phyloP scores from a whole-genome alignment of 1,284 basidiomycete genomes.

The Cystobasidium slooffiae region DNA sequence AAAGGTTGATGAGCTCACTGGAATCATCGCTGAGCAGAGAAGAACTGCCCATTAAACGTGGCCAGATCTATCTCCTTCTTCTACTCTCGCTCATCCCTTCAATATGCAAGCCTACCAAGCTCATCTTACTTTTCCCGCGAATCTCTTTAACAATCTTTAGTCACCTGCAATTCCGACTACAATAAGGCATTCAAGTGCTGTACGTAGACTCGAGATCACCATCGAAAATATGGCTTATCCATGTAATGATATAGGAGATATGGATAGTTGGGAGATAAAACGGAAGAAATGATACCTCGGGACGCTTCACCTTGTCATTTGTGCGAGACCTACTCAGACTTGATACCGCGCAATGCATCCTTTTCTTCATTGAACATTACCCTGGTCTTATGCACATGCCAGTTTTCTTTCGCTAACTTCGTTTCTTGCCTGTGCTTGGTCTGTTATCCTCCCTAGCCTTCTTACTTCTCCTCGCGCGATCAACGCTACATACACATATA shows the following conservation, averaged over 20 bases:
- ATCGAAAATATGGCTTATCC: no score
- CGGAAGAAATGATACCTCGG: not conserved
- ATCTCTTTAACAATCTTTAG: not conserved
- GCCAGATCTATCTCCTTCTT: not conserved
- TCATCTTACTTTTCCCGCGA: not conserved
- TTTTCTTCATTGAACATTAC: not conserved
- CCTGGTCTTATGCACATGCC: not conserved
- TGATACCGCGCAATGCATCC: not conserved
- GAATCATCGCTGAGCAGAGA: constrained; percentile 65
- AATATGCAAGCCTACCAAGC: not conserved
- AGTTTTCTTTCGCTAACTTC: not conserved
- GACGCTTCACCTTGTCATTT: not conserved
- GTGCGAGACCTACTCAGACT: not conserved
- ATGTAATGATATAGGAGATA: no score
- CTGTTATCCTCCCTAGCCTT: no score
- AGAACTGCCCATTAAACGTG: constrained; percentile 34
- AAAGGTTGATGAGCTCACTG: constrained; percentile 92
- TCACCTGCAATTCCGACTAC: no score
- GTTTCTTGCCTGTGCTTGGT: no score
- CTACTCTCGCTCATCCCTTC: not conserved
- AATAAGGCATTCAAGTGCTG: no score
- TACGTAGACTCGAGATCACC: no score
- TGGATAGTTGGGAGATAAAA: not conserved
- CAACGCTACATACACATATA: no score
- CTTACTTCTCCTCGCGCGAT: no score